A percentile compares a stretch with the other conserved stretches of the same genome.
Conservation (phyloP, 768 basidiomycete species). For the Omphalotus guepiniiformis region DNA sequence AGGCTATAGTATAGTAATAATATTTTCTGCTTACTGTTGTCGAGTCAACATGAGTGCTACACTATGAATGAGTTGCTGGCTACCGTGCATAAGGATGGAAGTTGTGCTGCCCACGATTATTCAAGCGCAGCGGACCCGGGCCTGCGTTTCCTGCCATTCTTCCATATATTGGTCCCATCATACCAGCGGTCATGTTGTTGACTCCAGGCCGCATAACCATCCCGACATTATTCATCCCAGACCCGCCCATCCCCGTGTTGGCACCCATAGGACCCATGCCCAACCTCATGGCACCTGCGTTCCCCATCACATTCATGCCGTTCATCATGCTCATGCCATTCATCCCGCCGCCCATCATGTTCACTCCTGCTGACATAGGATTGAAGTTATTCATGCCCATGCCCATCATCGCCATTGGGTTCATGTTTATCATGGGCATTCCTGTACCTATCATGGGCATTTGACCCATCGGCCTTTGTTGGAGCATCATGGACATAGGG, state of each 20-base stretch:
- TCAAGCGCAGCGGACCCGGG: constrained; percentile 45
- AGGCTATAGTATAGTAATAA: too few species aligned
- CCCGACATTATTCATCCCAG: constrained; percentile 10
- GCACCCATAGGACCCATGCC: constrained; percentile 29
- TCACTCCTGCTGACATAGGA: constrained; percentile 29
- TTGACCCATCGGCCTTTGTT: constrained; percentile 44
- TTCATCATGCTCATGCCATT: constrained; percentile 18
- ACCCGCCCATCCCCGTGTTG: constrained; percentile 19
- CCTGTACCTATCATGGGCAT: constrained; percentile 39
- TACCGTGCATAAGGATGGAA: constrained; percentile 67
- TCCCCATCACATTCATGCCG: constrained; percentile 29
- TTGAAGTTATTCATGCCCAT: constrained; percentile 39
- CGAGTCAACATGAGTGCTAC: too few species aligned
- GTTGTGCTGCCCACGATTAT: constrained; percentile 50
- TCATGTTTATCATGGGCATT: constrained; percentile 39
- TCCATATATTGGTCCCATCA: constrained; percentile 27
- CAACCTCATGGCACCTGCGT: constrained; percentile 29
- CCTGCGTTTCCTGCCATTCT: constrained; percentile 39
- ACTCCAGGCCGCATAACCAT: constrained; percentile 21
- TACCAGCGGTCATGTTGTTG: constrained; percentile 18
- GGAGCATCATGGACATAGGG: constrained; percentile 40
- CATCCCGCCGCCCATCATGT: constrained; percentile 17
- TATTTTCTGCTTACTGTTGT: too few species aligned
- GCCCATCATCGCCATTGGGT: constrained; percentile 46
- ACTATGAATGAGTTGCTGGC: too few species aligned